These are phyloP conservation scores for Dendryphion nanum DNA, from an alignment of 2,329 filamentous ascomycete species.

Conservation along the genomic window DNA sequence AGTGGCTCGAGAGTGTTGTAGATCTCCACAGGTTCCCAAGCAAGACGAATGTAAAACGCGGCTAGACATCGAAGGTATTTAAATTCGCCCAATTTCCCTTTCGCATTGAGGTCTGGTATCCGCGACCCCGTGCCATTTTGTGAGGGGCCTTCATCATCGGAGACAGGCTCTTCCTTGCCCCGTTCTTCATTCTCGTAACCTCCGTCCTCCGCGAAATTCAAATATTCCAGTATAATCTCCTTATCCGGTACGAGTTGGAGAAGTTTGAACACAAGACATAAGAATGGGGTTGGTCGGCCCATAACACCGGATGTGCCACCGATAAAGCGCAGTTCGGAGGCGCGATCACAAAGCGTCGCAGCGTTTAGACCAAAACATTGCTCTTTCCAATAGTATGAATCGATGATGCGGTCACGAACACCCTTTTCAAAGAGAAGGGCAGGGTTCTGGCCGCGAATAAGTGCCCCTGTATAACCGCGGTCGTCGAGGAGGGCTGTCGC, in stretches of 20 bases:
- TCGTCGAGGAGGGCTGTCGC: slow-evolving; percentile 79
- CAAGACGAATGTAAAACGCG: slow-evolving; percentile 89
- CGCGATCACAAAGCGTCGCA: slow-evolving; percentile 78
- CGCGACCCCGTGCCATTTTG: slow-evolving; percentile 1
- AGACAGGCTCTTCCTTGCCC: slow-evolving; percentile 1
- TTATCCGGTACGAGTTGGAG: slow-evolving; percentile 81
- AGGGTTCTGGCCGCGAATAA: slow-evolving; percentile 88
- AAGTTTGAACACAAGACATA: slow-evolving; percentile 93
- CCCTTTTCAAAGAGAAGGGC: slow-evolving; percentile 96
- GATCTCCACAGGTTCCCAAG: slow-evolving; percentile 77
- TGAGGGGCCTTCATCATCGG: not conserved
- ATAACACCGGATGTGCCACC: slow-evolving; percentile 83
- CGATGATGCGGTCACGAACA: slow-evolving; percentile 90
- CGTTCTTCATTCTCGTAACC: slow-evolving; percentile 37
- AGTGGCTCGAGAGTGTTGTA: slow-evolving; percentile 79
- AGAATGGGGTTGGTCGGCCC: slow-evolving; percentile 87
- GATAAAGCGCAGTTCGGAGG: slow-evolving; percentile 78
- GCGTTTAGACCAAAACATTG: slow-evolving; percentile 95
- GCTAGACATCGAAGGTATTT: slow-evolving; percentile 86
- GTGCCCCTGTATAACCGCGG: slow-evolving; percentile 72
- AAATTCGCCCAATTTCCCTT: slow-evolving; percentile 45
- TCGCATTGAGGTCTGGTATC: slow-evolving; percentile 24
- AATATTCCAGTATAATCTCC: slow-evolving; percentile 75
- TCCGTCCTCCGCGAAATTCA: slow-evolving; percentile 53
- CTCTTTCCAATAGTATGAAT: slow-evolving; percentile 97